Evolutionary conservation across 1,139 yeast species (phyloP).

Genomic region (Kurtzmaniella quercitrusa): DNA sequence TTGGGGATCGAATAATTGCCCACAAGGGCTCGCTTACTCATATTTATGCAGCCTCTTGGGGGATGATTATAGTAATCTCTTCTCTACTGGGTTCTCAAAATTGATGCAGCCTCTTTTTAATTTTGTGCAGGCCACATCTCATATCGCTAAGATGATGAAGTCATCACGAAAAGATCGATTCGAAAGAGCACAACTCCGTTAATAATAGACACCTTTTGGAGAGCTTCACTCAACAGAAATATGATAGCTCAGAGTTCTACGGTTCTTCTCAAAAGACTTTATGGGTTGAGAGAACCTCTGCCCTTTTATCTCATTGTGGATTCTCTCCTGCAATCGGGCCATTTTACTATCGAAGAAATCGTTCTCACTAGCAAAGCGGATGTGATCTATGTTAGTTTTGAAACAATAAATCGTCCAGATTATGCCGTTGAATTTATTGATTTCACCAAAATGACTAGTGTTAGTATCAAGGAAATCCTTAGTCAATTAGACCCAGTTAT

Average conservation of each 20-base stretch:
- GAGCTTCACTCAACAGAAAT: too few species aligned
- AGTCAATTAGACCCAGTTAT: slow-evolving; percentile 1
- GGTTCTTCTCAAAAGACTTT: slow-evolving; percentile 56
- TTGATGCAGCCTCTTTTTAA: not conserved
- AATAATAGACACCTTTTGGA: too few species aligned
- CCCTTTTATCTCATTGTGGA: slow-evolving; percentile 72
- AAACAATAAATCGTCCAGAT: slow-evolving; percentile 49
- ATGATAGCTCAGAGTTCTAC: slow-evolving; percentile 26
- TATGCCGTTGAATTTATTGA: slow-evolving; percentile 50
- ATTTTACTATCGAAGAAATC: slow-evolving; percentile 54
- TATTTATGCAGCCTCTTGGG: not conserved
- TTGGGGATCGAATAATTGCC: slow-evolving; percentile 33
- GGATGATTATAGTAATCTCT: not conserved
- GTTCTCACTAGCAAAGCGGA: slow-evolving; percentile 31
- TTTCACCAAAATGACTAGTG: slow-evolving; percentile 25
- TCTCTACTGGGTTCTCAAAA: not conserved
- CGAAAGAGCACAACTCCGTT: too few species aligned
- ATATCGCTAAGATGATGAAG: too few species aligned
- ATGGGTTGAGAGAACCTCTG: slow-evolving; percentile 65
- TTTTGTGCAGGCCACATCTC: not conserved
- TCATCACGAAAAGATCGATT: too few species aligned
- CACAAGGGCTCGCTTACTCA: slow-evolving; percentile 16
- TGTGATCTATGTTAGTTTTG: slow-evolving; percentile 57
- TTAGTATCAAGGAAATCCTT: slow-evolving; percentile 14
- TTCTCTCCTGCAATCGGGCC: slow-evolving; percentile 64